These are phyloP conservation scores for Saccharomycopsis crataegensis DNA, from an alignment of 1,139 yeast species.

Conservation along the genomic window DNA sequence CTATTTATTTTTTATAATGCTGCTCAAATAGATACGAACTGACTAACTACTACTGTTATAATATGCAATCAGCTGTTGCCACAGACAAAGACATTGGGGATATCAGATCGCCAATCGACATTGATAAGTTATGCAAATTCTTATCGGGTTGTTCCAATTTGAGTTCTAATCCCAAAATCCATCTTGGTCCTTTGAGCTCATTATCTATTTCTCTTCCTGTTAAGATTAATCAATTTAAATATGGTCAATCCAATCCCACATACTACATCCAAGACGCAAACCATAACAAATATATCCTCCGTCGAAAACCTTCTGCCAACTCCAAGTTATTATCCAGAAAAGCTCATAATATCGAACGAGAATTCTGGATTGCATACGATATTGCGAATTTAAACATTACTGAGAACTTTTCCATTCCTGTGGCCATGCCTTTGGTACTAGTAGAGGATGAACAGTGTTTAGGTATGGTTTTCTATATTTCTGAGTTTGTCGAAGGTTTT, in stretches of 20 bases:
- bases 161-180: neutral
- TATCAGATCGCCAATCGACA: constrained; percentile 35
- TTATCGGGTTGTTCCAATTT: neutral
- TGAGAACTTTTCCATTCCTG: constrained; percentile 33
- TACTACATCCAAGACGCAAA: constrained; percentile 40
- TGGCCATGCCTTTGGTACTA: constrained; percentile 40
- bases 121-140: constrained; percentile 25
- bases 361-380: constrained; percentile 34
- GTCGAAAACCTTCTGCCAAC: constrained; percentile 57
- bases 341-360: constrained; percentile 64
- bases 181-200: constrained; percentile 18
- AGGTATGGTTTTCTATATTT: constrained; percentile 49
- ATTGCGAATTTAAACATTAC: constrained; percentile 14
- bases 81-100: constrained; percentile 31
- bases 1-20: no score
- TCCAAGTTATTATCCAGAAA: constrained; percentile 45
- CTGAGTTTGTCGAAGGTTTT: constrained; percentile 56
- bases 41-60: no score
- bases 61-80: constrained; percentile 22
- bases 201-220: constrained; percentile 25
- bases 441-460: constrained; percentile 48
- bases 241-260: constrained; percentile 66
- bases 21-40: no score
- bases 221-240: constrained; percentile 45
- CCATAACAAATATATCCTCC: constrained; percentile 42